Conservation (phyloP, 306 rosid genomes). For the Carpinus fangiana region DNA sequence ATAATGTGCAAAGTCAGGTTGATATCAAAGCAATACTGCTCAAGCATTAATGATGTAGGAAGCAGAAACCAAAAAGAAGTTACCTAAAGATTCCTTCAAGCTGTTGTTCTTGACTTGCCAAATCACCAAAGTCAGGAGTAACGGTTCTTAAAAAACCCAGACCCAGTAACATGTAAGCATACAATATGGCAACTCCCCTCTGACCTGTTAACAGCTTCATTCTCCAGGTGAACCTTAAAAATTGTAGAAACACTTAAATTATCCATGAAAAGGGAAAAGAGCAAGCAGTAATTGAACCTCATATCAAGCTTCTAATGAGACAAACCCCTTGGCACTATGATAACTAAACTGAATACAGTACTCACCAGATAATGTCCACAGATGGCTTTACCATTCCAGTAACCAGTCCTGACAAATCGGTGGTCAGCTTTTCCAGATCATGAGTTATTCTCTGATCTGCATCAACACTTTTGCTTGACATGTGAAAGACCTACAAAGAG, state of each 20-base stretch:
- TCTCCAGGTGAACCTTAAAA: conserved; percentile 98
- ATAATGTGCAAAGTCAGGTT: conserved; percentile 28
- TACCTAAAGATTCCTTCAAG: conserved; percentile 98
- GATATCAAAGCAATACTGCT: conserved; percentile 20
- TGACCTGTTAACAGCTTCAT: conserved; percentile 95
- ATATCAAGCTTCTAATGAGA: conserved; percentile 17
- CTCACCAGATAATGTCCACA: conserved; percentile 97
- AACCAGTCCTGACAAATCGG: conserved; percentile 89
- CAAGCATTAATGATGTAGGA: conserved; percentile 21
- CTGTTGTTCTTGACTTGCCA: conserved; percentile 85
- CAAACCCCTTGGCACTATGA: conserved; percentile 11
- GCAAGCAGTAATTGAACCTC: conserved; percentile 14
- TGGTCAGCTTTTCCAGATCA: conserved; percentile 86
- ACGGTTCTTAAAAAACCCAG: conserved; percentile 82
- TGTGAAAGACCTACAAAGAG: conserved; percentile 79
- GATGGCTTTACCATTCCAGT: conserved; percentile 97
- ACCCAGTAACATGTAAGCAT: conserved; percentile 95
- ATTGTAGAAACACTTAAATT: conserved; percentile 12
- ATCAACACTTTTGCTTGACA: conserved; percentile 77
- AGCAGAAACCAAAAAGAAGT: conserved; percentile 25
- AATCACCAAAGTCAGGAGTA: conserved; percentile 97
- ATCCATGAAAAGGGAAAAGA: conserved; percentile 15
- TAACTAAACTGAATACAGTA: conserved; percentile 17
- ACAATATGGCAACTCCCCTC: conserved; percentile 91
- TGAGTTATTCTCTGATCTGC: conserved; percentile 98